Base-by-base conservation (phyloP, 2,329 filamentous ascomycete species). In the Fusarium stilboides region DNA sequence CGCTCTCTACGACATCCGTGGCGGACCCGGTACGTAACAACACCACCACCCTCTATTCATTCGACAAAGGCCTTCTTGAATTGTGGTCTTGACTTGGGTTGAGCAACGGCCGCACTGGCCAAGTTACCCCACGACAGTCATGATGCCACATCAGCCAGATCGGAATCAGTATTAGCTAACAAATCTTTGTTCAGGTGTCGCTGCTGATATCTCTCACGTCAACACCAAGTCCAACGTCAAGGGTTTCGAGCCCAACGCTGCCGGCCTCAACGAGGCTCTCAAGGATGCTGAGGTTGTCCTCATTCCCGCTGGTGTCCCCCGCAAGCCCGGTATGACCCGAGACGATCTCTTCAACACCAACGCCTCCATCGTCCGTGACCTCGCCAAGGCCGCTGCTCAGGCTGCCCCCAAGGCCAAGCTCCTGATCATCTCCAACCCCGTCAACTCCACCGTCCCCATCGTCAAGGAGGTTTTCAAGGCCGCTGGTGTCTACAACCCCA, bases 271-370 rank as follows among this genome's bases (percentile, higher is more conserved):
- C 77, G 88, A 87, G 72, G 91, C 91, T 78, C 89, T 99, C 82
- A 92, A 93, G 86, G 94, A 89, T 80, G 87, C 94, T 78, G 94
- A 98, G 84, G 91, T 99, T 77, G 93, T 99, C 79, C 90, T 99
- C 80, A 98, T 99, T 83, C 96, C 96, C 79, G 96, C 96, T 79
- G 96, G 96, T 88, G 95, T 99, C 74, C 96, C 96, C 80, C 94
- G 96, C 86, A 98, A 98, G 90, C 96, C 96, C 82, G 96, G 96
- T 85, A 99, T 99, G 96, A 97, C 93, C 86, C 94, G 96, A 88
- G 96, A 99, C 85, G 95, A 99, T 82, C 92, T 99, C 72, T 99
- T 99, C 94, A 98, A 98, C 91, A 99, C 95, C 89, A 99, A 99
- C 85, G 96, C 96, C 83, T 97, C 94, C 81, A 99, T 99, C 83